Base-by-base conservation (phyloP, 306 rosid species). In the Quercus mongolica region DNA sequence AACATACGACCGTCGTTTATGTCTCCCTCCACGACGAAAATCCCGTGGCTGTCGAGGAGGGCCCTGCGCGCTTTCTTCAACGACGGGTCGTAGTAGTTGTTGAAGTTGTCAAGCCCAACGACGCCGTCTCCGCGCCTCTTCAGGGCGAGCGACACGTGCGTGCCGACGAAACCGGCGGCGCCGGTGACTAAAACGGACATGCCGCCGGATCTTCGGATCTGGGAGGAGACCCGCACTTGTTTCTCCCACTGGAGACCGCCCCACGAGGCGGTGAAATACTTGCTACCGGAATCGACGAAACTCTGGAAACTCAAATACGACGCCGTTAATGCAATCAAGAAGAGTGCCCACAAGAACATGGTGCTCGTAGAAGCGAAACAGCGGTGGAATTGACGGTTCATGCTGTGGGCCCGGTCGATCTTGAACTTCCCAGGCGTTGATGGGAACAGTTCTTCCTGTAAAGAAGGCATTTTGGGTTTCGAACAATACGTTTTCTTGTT, bases 191-290 rank as follows among this genome's bases (percentile, higher is more conserved):
- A 88, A 0, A 92, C 94, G 0, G 98, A 85, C 84, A 91, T 87
- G 56, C 98, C 96, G 0, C 92, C 92, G 2, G 86, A 76, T 1
- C 96, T 91, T 77, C 82, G 89, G 88, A 88, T 80, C 87, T 87
- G 88, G 21, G 97, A 96, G 3, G 97, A 94, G 65, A 76, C 67
- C 11, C 92, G 91, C 19, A 94, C 94, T 69, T 94, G 94, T 75
- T 90, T 94, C 85, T 94, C 98, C 98, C 98, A 94, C 75, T 91
- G 91, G 88, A 89, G 79, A 7, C 97, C 98, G 3, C 97, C 98
- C 98, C 98, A 92, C 0, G 97, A 94, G 11, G 96, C 90, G 3
- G 97, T 55, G 61, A 91, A 83, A 72, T 90, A 89, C 10, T 87
- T 86, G 86, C 90, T 86, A 17, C 96, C 92, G 57, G 94, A 83